Base-by-base conservation (phyloP, 1,284 basidiomycete genomes). In the Ustilago cynodontis region DNA sequence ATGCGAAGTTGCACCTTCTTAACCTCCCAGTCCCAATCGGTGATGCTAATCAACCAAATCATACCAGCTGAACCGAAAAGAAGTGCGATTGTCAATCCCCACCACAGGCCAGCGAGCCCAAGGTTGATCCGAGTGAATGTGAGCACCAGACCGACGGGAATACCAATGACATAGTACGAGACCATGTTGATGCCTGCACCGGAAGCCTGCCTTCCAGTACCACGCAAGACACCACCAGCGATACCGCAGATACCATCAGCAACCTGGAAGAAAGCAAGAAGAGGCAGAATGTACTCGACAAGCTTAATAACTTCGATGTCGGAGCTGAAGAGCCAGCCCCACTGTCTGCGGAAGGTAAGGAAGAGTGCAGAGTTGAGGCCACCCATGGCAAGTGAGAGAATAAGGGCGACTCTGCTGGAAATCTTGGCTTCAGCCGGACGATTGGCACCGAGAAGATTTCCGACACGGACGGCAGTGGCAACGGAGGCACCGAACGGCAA, bases 271-370 rank as follows among this genome's bases (percentile, higher is more conserved):
- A 93, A 91, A 4, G 89, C 88, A 55, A 87, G 86, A n/a, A 93
- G 81, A 0, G 94, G 93, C 47, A 95, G 86, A 63, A 94, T 91
- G 0, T 88, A 86, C 4, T 92, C 90, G 24, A 94, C 92, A 16
- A 93, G 87, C 4, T 75, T 63, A 33, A 91, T 88, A 6, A 93
- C 92, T 78, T 87, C 91, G 90, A 90, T 89, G 86, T 96, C 94
- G 61, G 91, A 88, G 81, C 94, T 96, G 88, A 96, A 97, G 26
- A 95, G 86, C 81, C 91, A 91, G 3, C 89, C 94, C 92, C 93
- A 94, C 4, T 88, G 87, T 37, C 90, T 86, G 7, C 93, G 89
- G 88, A 94, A 93, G 14, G 89, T 84, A 74, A 94, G 80, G 85
- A 93, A 93, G 85, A 93, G 87, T 0, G 88, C 82, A 71, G 92